Base-by-base conservation (phyloP, 169 alveolate species). In the Nephromyces sp. region DNA sequence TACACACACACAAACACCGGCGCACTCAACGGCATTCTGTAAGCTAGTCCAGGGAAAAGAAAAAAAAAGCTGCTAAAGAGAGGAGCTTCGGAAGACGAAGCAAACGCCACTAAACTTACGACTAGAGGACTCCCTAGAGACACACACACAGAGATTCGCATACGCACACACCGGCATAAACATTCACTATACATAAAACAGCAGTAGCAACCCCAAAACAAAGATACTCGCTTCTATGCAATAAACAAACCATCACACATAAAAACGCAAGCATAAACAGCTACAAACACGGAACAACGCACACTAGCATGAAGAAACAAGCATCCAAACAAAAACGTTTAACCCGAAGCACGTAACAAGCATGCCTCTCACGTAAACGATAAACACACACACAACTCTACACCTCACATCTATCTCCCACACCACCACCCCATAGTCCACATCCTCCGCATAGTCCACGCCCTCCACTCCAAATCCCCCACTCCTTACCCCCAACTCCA, bases 1-100 rank as follows among this genome's bases (percentile, higher is more conserved):
- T 87, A 70, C 30, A 32, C 24, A 67, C 3, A 62, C 72, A 2
- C 74, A 6, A 6, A 30, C 3, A 4, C 33, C 2, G 1, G 43
- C 72, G 32, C 69, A 63, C 3, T 3, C 69, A 3, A 27, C 28
- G n/a, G 53, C 53, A 4, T 4, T 62, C 2, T 24, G 2, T 4
- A 31, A n/a, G 53, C 2, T 32, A 57, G n/a, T 15, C 2, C 27
- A 6, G 2, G 2, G 5, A 15, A 15, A 3, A 2, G 57, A 63
- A n/a, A 24, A 2, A 2, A 29, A 2, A 6, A 3, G 5, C 71
- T 6, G 57, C 66, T 24, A 2, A 68, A 27, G 2, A 25, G 5
- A 3, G 72, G 24, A 5, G 28, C 57, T 65, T 15, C 15, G 53
- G 53, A 51, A 28, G 53, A 25, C 35, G 74, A 33, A 68, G 21